Base-by-base conservation (phyloP, 805 yeast species). In the Yamadazyma ubonensis region DNA sequence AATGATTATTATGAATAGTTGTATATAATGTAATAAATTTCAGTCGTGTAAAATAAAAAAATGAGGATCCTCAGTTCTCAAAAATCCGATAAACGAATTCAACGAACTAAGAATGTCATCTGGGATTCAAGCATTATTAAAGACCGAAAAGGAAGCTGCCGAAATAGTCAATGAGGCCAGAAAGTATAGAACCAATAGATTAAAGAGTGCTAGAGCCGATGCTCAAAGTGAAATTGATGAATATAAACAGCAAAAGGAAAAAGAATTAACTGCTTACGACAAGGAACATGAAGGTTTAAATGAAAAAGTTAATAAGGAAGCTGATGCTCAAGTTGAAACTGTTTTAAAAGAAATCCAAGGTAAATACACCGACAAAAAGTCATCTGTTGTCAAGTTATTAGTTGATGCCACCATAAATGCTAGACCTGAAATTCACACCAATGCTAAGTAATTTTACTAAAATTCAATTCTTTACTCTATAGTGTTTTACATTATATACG, bases 111-210 rank as follows among this genome's bases (percentile, higher is more conserved):
- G 27, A 26, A 35, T 35, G 38, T 35, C 38, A 12, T 56, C 63
- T 36, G 88, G 87, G 52, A 81, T 82, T 55, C 86, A 82, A 71
- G 79, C 85, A 49, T 75, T 82, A 43, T 71, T 82, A 46, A 82
- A 85, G 75, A 95, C 98, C 47, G 99, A 93, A 71, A 88, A 86
- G 68, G 91, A 87, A 56, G 98, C 99, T n/a, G 97, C 95, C 54
- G 90, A 83, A 53, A 86, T 90, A 49, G 98, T 93, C 46, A 76
- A 90, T 55, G 84, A 85, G 60, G 97, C 99, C 17, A 86, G 98
- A 74, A 76, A 82, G 54, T 88, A 83, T 71, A 87, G 96, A 66
- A 76, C 93, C 29, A 83, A 79, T 51, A 85, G 89, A 50, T 76
- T 93, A 61, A 93, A 91, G 78, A 90, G 93, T 33, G 96, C 98